These are phyloP conservation scores for Ustilago sp. DNA, from an alignment of 1,284 basidiomycete genomes.

Conservation along the genomic window DNA sequence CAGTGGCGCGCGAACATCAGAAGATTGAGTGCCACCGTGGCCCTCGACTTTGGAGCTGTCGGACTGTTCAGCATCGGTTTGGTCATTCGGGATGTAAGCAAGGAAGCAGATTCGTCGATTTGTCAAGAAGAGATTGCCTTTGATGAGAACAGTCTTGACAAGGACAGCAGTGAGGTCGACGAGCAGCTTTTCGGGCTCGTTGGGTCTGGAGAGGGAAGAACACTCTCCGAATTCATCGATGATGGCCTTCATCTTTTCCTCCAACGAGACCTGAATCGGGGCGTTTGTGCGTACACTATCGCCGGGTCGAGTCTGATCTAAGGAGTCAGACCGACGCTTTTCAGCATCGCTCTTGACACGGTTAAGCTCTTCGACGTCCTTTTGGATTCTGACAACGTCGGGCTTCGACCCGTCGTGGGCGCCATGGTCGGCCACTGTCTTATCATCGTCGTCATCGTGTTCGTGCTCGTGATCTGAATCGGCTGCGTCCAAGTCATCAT, in stretches of 20 bases:
- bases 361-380: constrained; percentile 10
- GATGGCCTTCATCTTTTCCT: constrained; percentile 54
- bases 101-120: constrained; percentile 61
- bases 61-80: constrained; percentile 2
- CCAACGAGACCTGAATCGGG: constrained; percentile 23
- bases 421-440: constrained; percentile 15
- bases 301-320: constrained; percentile 19
- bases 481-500: constrained; percentile 9
- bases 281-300: constrained; percentile 22
- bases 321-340: constrained; percentile 27
- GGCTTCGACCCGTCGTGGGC: not conserved
- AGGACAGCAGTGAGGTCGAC: constrained; percentile 49
- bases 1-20: constrained; percentile 9
- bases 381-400: constrained; percentile 10
- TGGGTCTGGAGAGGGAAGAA: constrained; percentile 24
- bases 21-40: not conserved
- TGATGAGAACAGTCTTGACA: constrained; percentile 59
- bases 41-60: not conserved
- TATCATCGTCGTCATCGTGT: constrained; percentile 18
- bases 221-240: constrained; percentile 59
- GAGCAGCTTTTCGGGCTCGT: constrained; percentile 52
- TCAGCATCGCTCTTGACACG: constrained; percentile 14
- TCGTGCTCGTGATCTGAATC: constrained; percentile 11
- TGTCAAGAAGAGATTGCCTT: constrained; percentile 59
- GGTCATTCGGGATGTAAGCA: constrained; percentile 50